Evolutionary conservation across 1,139 yeast genomes (phyloP).

Genomic region (Sugiyamaella paludigena): DNA sequence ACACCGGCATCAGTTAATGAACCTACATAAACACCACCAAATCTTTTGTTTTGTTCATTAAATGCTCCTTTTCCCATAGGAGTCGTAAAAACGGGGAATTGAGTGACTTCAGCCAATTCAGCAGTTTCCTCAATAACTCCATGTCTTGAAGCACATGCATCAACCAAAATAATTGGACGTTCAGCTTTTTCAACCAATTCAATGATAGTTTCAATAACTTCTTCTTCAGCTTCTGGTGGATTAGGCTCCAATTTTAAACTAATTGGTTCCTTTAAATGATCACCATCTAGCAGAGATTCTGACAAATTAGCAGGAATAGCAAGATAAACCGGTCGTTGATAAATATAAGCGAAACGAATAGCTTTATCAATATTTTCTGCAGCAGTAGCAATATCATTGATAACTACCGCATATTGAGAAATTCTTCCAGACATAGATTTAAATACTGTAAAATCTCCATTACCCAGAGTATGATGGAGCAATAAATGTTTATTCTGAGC

Average conservation of each 20-base stretch:
- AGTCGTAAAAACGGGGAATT: slow-evolving; percentile 81
- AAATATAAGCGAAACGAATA: slow-evolving; percentile 65
- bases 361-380: slow-evolving; percentile 71
- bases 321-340: slow-evolving; percentile 80
- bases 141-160: slow-evolving; percentile 86
- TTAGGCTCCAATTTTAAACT: slow-evolving; percentile 61
- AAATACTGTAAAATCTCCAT: slow-evolving; percentile 81
- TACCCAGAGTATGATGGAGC: slow-evolving; percentile 71
- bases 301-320: slow-evolving; percentile 83
- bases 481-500: slow-evolving; percentile 62
- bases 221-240: slow-evolving; percentile 68
- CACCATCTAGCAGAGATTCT: slow-evolving; percentile 58
- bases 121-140: slow-evolving; percentile 60
- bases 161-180: slow-evolving; percentile 75
- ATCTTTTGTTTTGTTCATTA: slow-evolving; percentile 71
- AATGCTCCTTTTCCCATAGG: slow-evolving; percentile 89
- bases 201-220: slow-evolving; percentile 56
- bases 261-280: slow-evolving; percentile 59
- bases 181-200: slow-evolving; percentile 54
- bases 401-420: slow-evolving; percentile 60
- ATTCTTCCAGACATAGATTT: slow-evolving; percentile 70
- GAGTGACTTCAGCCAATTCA: slow-evolving; percentile 62
- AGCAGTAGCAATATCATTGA: slow-evolving; percentile 61
- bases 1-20: slow-evolving; percentile 73
- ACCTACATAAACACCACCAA: slow-evolving; percentile 87